Conservation (phyloP, 345 rosid genomes). For the Clarkia xantiana region DNA sequence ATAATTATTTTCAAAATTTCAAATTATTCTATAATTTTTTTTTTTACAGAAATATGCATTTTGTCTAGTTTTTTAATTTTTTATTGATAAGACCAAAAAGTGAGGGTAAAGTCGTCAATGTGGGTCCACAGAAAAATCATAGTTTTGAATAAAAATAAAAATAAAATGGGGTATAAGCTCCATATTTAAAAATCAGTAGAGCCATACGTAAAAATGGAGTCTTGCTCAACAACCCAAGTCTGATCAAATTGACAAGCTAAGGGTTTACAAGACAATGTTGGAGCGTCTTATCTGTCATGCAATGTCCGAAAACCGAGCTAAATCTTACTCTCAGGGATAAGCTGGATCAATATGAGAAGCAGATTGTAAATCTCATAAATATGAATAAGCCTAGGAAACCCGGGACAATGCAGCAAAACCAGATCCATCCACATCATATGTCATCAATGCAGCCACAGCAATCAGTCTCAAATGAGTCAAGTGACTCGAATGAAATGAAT, state of each 20-base stretch:
- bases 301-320: constrained; percentile 36
- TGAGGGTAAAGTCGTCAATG: too few species aligned
- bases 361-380: constrained; percentile 36
- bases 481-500: constrained; percentile 54
- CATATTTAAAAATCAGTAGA: too few species aligned
- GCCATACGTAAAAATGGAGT: too few species aligned
- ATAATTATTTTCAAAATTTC: too few species aligned
- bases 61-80: too few species aligned
- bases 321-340: constrained; percentile 42
- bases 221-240: constrained; percentile 49
- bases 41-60: too few species aligned
- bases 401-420: constrained; percentile 39
- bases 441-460: constrained; percentile 57
- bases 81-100: too few species aligned
- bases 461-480: constrained; percentile 38
- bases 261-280: constrained; percentile 36
- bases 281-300: constrained; percentile 42
- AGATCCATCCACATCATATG: constrained; percentile 39
- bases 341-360: constrained; percentile 50
- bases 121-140: too few species aligned
- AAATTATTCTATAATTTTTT: too few species aligned
- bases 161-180: too few species aligned
- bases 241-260: constrained; percentile 58
- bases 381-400: constrained; percentile 43
- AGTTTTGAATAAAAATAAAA: too few species aligned